Evolutionary conservation across 2,329 filamentous ascomycete genomes (phyloP).

Genomic region (Teratosphaeria destructans): DNA sequence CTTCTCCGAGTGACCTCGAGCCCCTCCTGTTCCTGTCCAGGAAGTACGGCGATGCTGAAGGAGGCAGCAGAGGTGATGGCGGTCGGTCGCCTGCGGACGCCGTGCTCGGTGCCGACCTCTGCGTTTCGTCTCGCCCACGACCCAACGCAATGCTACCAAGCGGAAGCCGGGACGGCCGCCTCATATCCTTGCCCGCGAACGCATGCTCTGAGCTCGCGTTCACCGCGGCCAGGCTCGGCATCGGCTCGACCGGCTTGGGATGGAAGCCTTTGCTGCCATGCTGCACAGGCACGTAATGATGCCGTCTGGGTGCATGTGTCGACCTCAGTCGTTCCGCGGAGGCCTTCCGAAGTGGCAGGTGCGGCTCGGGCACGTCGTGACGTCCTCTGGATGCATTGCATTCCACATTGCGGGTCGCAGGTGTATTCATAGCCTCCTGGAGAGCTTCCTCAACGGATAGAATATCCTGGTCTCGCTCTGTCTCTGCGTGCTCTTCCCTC

Average conservation of each 20-base stretch:
- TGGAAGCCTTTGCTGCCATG: constrained; percentile 21
- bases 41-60: background rate
- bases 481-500: background rate
- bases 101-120: constrained; percentile 2
- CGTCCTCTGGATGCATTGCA: constrained; percentile 58
- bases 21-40: constrained; percentile 5
- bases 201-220: constrained; percentile 26
- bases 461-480: constrained; percentile 6
- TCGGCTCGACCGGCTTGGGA: constrained; percentile 17
- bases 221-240: constrained; percentile 18
- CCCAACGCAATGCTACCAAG: constrained; percentile 15
- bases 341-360: constrained; percentile 31
- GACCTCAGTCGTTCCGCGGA: constrained; percentile 30
- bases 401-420: constrained; percentile 32
- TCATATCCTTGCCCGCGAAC: constrained; percentile 21
- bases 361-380: constrained; percentile 31
- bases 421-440: constrained; percentile 17
- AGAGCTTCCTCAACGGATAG: constrained; percentile 17
- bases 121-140: constrained; percentile 5
- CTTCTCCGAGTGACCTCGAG: constrained; percentile 17
- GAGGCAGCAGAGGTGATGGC: constrained; percentile 15
- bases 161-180: constrained; percentile 18
- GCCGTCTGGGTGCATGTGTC: constrained; percentile 14
- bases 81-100: constrained; percentile 3
- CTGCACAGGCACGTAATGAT: constrained; percentile 13